Evolutionary conservation across 371 early-diverging fungal genomes (phyloP).

Genomic region (Choanephora cucurbitarum): DNA sequence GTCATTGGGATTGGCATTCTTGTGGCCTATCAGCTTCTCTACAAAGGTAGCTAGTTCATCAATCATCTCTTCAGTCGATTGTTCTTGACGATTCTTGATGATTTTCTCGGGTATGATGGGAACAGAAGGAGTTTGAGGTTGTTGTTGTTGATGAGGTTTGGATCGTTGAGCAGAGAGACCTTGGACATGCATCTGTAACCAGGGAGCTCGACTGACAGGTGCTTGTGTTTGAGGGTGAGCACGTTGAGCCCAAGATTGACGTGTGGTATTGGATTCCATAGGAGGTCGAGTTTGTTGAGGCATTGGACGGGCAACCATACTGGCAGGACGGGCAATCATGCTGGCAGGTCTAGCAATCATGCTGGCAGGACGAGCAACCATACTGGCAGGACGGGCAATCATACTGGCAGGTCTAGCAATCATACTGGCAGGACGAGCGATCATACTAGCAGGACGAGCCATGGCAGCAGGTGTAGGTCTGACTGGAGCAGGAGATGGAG

Average conservation of each 20-base stretch:
- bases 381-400: not conserved
- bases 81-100: conserved; percentile 15
- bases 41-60: conserved; percentile 24
- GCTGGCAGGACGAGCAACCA: conserved; percentile 7
- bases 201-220: conserved; percentile 24
- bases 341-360: conserved; percentile 1
- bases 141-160: conserved; percentile 11
- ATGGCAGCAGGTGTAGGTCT: not conserved
- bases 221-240: conserved; percentile 36
- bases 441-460: not conserved
- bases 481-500: conserved; percentile 3
- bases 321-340: conserved; percentile 8
- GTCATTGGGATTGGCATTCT: conserved; percentile 3
- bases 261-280: conserved; percentile 3
- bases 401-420: not conserved
- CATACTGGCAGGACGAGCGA: conserved; percentile 1
- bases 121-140: not conserved
- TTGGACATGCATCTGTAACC: conserved; percentile 35
- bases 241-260: conserved; percentile 35
- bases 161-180: conserved; percentile 20
- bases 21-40: conserved; percentile 10
- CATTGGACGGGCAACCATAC: not conserved
- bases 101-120: not conserved
- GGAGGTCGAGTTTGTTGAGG: not conserved
- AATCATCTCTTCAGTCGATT: conserved; percentile 26